Base-by-base conservation (phyloP, 2,329 filamentous ascomycete species). In the Beauveria australis region DNA sequence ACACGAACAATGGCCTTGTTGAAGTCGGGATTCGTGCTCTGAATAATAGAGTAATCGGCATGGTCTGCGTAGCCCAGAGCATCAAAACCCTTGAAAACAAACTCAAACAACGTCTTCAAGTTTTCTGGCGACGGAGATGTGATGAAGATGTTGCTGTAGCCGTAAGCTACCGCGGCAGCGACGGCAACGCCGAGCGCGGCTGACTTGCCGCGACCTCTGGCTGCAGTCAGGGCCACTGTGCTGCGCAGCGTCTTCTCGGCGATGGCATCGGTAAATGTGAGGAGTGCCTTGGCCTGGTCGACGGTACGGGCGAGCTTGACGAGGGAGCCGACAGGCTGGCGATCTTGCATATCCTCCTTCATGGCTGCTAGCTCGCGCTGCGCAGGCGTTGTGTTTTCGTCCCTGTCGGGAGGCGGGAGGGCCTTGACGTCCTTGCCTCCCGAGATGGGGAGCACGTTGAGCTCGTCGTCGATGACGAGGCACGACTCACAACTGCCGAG, bases 141-240 rank as follows among this genome's bases (percentile, higher is more conserved):
- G 71, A 99, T 96, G 76, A 99, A 99, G 69, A 99, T 96, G 74
- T 99, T 99, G 79, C 92, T 96, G 76, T 99, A 99, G 28, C 94
- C 94, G 71, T 97, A 90, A 1, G 94, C 93, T 49, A 99, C 84
- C 1, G 95, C 95, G 3, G 94, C 92, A 3, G 94, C 94, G 48
- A 99, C 89, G 3, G 94, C 92, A 56, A 99, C 88, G 75, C 94
- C 94, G 69, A 99, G 83, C 28, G 94, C 94, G 19, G 94, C 95
- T 22, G 94, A 99, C 76, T 99, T 99, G 76, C 94, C 94, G 69
- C 94, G 88, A 74, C 94, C 94, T 85, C 94, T 87, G 43, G 89
- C 93, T 19, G 94, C 94, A 12, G 94, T 99, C 66, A 99, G 75
- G 1, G 94, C 89, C 41, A 99, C 94, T 0, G 94, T 99, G 73